Base-by-base conservation (phyloP, 441 rosid genomes). In the Pelargonium australe region DNA sequence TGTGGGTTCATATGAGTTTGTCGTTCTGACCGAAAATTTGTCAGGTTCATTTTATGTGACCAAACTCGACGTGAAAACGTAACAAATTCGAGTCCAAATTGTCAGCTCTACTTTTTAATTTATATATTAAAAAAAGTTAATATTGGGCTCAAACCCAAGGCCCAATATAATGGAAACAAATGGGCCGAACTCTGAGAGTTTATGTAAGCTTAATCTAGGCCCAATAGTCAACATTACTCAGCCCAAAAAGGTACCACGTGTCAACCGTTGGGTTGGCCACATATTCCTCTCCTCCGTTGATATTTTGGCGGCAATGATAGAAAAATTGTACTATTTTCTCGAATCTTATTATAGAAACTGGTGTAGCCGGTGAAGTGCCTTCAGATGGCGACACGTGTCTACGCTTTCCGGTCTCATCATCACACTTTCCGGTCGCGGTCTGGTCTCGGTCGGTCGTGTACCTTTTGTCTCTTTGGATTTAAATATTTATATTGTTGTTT, bases 361-460 rank as follows among this genome's bases (percentile, higher is more conserved):
- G 87, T 71, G 64, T 73, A 77, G 74, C 81, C 85, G 78, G 92
- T 89, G 72, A 82, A 76, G 40, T 4, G 60, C 74, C 64, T 68
- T 60, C 75, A 1, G 12, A 34, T 14, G 58, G 72, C 80, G 63
- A 74, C 68, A 63, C 77, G 41, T 41, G 51, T 57, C 71, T 63
- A 60, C 10, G 68, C 49, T 67, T 53, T 40, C 77, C 84, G 85
- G 90, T 89, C 73, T 75, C 72, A 44, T 72, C 53, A 23, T n/a
- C 61, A 34, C 12, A 25, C 19, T 51, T 28, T 73, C 63, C 69
- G 72, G 71, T 67, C 10, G 8, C 60, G 60, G 60, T 71, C 67
- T 37, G 19, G 23, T 57, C 73, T 68, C 37, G 74, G 79, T 73
- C 71, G 17, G 60, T 70, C 28, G 20, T 63, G 16, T 13, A 67